Percentiles rank a stretch among this genome's conserved stretches.
These are phyloP conservation scores for Sarcodon aspratus DNA, from an alignment of 768 basidiomycete species.

Conservation along the genomic window DNA sequence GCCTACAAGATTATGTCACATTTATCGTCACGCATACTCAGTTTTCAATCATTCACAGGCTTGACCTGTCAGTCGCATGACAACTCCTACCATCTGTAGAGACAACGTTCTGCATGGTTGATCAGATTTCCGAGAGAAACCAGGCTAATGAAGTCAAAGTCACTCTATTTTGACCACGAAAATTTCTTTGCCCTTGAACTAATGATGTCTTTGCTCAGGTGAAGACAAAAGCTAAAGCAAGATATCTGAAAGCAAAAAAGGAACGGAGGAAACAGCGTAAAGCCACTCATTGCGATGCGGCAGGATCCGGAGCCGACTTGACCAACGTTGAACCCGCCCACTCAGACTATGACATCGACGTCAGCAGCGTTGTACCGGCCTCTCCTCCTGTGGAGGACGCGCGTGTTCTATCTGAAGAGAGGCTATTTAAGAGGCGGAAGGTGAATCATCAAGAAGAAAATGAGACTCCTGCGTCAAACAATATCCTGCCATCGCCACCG, in stretches of 20 bases:
- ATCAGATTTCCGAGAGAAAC: too few relatives aligned
- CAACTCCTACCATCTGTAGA: too few relatives aligned
- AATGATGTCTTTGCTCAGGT: slow-evolving; percentile 17
- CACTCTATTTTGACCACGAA: not conserved
- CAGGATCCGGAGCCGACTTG: not conserved
- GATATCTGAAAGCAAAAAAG: slow-evolving; percentile 67
- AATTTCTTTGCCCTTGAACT: not conserved
- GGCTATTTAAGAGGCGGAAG: slow-evolving; percentile 1
- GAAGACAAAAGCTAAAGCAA: slow-evolving; percentile 63
- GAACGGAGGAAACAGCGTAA: slow-evolving; percentile 38
- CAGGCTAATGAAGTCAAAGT: too few relatives aligned
- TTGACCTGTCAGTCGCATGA: too few relatives aligned
- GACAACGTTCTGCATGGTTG: too few relatives aligned
- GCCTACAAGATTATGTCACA: too few relatives aligned
- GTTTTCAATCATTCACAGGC: too few relatives aligned
- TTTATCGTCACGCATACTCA: too few relatives aligned
- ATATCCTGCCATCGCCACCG: slow-evolving; percentile 7
- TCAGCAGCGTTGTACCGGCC: not conserved
- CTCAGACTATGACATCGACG: not conserved
- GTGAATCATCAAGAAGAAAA: not conserved
- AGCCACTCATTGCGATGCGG: slow-evolving; percentile 15
- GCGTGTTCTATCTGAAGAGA: not conserved
- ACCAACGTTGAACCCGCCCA: slow-evolving; percentile 1
- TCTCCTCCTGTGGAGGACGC: not conserved
- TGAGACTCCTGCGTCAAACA: not conserved